Evolutionary conservation across 2,329 filamentous ascomycete species (phyloP).

Genomic region (Fusarium incarnatum): DNA sequence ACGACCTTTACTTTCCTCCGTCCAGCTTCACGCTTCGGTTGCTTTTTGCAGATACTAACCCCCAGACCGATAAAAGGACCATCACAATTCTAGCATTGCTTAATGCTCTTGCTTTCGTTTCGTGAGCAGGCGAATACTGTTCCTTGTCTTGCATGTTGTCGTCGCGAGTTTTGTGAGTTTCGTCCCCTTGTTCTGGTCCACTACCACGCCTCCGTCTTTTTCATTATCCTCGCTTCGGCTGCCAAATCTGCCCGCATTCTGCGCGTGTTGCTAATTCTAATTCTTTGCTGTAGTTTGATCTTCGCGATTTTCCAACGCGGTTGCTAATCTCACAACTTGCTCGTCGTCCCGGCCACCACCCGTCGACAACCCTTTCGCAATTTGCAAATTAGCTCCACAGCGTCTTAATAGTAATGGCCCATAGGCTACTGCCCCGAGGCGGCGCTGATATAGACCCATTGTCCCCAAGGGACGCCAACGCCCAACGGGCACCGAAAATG

Average conservation of each 20-base stretch:
- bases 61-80: slow-evolving; percentile 20
- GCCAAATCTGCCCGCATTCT: neutral
- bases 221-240: neutral
- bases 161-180: slow-evolving; percentile 46
- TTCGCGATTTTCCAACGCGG: slow-evolving; percentile 26
- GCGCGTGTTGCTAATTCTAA: slow-evolving; percentile 21
- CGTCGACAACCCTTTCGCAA: slow-evolving; percentile 3
- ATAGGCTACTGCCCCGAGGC: slow-evolving; percentile 62
- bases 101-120: slow-evolving; percentile 38
- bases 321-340: slow-evolving; percentile 35
- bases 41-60: slow-evolving; percentile 43
- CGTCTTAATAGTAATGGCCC: slow-evolving; percentile 54
- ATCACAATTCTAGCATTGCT: slow-evolving; percentile 45
- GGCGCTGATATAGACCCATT: slow-evolving; percentile 70
- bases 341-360: slow-evolving; percentile 7
- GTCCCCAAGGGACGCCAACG: slow-evolving; percentile 73
- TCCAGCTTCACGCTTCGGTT: slow-evolving; percentile 33
- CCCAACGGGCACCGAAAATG: slow-evolving; percentile 63
- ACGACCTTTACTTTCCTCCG: slow-evolving; percentile 28
- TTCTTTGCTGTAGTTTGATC: slow-evolving; percentile 16
- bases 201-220: slow-evolving; percentile 9
- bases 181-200: neutral
- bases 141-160: slow-evolving; percentile 45
- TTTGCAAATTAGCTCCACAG: slow-evolving; percentile 2
- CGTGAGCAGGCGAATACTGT: slow-evolving; percentile 28